Conservation (phyloP, 208 protist species). For the Leptomonas pyrrhocoris region DNA sequence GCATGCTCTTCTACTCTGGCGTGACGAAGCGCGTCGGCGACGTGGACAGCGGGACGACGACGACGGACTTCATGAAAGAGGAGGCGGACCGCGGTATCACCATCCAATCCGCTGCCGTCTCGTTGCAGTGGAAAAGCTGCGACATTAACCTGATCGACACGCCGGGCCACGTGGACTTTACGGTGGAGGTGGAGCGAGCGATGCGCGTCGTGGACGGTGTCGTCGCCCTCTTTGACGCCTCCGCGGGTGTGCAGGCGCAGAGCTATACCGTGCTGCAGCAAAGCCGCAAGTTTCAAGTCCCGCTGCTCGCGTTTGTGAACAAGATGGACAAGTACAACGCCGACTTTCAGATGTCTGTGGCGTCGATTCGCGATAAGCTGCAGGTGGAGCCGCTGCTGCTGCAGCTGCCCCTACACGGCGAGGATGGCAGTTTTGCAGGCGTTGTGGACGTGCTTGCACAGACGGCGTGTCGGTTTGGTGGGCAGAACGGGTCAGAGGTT, state of each 20-base stretch:
- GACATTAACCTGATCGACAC: slow-evolving; percentile 96
- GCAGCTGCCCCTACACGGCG: slow-evolving; percentile 85
- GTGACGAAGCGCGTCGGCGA: slow-evolving; percentile 87
- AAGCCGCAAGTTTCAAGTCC: slow-evolving; percentile 81
- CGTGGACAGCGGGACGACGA: slow-evolving; percentile 96
- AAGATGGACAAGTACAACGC: slow-evolving; percentile 97
- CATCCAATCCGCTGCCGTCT: slow-evolving; percentile 94
- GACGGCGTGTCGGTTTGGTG: slow-evolving; percentile 63
- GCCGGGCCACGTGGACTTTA: slow-evolving; percentile 97
- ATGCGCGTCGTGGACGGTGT: slow-evolving; percentile 97
- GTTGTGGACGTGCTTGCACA: slow-evolving; percentile 91
- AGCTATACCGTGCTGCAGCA: slow-evolving; percentile 92
- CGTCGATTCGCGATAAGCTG: slow-evolving; percentile 82
- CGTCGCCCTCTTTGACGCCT: slow-evolving; percentile 96
- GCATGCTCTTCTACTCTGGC: slow-evolving; percentile 95
- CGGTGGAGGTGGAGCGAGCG: slow-evolving; percentile 96
- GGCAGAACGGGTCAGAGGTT: slow-evolving; percentile 59
- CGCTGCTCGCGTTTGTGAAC: slow-evolving; percentile 93
- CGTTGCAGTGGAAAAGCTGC: slow-evolving; percentile 87
- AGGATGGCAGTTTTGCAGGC: slow-evolving; percentile 77
- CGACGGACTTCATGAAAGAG: slow-evolving; percentile 97
- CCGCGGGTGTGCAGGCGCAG: slow-evolving; percentile 94
- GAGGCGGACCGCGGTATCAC: slow-evolving; percentile 97
- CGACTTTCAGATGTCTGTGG: slow-evolving; percentile 69
- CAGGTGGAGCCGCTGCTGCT: slow-evolving; percentile 84